A percentile compares a stretch with the other conserved stretches of the same genome.
Evolutionary conservation across 371 early-diverging fungal genomes (phyloP).

Genomic region (Mortierella sp.): DNA sequence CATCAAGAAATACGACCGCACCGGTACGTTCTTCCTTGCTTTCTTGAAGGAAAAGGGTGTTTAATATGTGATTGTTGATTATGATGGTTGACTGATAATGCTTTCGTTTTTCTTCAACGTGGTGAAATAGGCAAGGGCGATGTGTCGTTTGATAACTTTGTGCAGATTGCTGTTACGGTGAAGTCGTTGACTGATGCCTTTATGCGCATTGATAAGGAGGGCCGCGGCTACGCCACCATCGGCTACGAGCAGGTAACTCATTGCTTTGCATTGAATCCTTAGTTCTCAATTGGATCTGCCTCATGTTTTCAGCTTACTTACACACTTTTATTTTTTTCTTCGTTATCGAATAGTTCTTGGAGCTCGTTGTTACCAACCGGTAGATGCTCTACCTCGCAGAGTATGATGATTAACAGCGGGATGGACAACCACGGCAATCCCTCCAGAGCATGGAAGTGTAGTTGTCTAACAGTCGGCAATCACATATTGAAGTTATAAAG

Average conservation of each 20-base stretch:
- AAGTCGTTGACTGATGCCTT: conserved; percentile 78
- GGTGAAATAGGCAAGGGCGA: conserved; percentile 47
- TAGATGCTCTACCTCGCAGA: conserved; percentile 19
- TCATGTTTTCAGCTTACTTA: not conserved
- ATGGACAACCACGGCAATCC: not conserved
- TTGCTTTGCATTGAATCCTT: not conserved
- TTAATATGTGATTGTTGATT: not conserved
- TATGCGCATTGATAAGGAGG: conserved; percentile 68
- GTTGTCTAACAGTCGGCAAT: not conserved
- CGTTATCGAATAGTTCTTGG: conserved; percentile 50
- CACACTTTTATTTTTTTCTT: not conserved
- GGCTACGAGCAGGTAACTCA: conserved; percentile 65
- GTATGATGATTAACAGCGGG: not conserved
- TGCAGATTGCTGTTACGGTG: conserved; percentile 77
- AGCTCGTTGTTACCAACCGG: conserved; percentile 61
- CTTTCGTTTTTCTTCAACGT: not conserved
- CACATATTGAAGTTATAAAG: not conserved
- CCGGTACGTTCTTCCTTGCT: conserved; percentile 58
- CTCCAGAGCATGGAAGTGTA: not conserved
- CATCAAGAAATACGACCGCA: conserved; percentile 71
- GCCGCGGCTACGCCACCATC: conserved; percentile 71
- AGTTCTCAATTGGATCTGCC: not conserved
- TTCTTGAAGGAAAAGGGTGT: not conserved
- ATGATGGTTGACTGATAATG: not conserved
- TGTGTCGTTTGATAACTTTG: conserved; percentile 78